Evolutionary conservation across 2,329 filamentous ascomycete species (phyloP).

Genomic region (Trichoderma oligosporum): DNA sequence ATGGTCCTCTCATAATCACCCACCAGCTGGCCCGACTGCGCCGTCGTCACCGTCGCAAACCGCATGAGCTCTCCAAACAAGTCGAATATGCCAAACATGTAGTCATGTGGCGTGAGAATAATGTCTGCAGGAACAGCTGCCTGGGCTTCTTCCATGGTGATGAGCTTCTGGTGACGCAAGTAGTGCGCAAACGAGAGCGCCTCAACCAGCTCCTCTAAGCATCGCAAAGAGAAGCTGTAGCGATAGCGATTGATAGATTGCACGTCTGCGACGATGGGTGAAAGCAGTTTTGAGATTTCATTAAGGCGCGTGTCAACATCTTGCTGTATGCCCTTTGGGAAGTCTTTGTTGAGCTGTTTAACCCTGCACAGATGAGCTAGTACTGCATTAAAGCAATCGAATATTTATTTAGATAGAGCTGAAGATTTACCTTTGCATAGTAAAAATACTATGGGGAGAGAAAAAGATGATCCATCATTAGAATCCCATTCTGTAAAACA

Average conservation of each 20-base stretch:
- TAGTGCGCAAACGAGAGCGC: slow-evolving; percentile 87
- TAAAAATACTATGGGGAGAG: slow-evolving; percentile 34
- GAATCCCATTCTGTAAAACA: not conserved
- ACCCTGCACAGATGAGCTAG: slow-evolving; percentile 45
- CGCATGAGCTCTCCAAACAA: slow-evolving; percentile 96
- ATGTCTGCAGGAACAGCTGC: slow-evolving; percentile 51
- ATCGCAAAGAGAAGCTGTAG: slow-evolving; percentile 75
- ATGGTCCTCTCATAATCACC: slow-evolving; percentile 53
- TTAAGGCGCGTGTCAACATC: slow-evolving; percentile 66
- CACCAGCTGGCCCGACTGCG: slow-evolving; percentile 60
- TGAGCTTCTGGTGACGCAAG: slow-evolving; percentile 69
- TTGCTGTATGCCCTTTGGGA: slow-evolving; percentile 66
- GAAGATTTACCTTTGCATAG: slow-evolving; percentile 36
- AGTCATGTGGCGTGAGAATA: slow-evolving; percentile 73
- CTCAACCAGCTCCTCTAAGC: slow-evolving; percentile 92
- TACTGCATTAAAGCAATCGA: too few species aligned
- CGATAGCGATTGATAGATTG: slow-evolving; percentile 76
- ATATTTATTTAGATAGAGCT: too few species aligned
- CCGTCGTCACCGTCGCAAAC: slow-evolving; percentile 85
- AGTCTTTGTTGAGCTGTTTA: slow-evolving; percentile 55
- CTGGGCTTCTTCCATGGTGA: slow-evolving; percentile 61
- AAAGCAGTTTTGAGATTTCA: slow-evolving; percentile 68
- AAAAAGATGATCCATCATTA: not conserved
- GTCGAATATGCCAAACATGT: slow-evolving; percentile 87
- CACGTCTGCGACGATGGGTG: slow-evolving; percentile 66